These are phyloP conservation scores for Coemansia sp. DNA, from an alignment of 192 early-diverging fungal species.

Conservation along the genomic window DNA sequence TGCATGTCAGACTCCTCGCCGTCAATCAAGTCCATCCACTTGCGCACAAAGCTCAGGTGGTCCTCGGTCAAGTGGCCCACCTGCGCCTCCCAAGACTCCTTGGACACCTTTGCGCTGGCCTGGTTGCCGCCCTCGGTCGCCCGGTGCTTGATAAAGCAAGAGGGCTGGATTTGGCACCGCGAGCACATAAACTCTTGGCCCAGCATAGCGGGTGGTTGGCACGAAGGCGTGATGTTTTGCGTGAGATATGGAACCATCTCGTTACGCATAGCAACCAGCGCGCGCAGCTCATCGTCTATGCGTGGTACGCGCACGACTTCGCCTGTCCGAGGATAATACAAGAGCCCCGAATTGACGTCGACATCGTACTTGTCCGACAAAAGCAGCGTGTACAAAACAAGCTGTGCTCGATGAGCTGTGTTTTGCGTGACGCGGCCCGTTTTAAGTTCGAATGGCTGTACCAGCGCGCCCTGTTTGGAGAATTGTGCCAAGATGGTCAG, in stretches of 20 bases:
- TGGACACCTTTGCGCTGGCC: conserved; percentile 57
- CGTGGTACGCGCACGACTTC: conserved; percentile 67
- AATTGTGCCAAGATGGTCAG: conserved; percentile 55
- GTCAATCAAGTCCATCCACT: conserved; percentile 75
- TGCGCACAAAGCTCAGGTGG: conserved; percentile 70
- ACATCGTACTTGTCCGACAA: conserved; percentile 83
- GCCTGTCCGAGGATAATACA: conserved; percentile 74
- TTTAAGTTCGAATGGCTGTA: conserved; percentile 88
- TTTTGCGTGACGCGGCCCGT: conserved; percentile 66
- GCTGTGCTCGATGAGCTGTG: conserved; percentile 77
- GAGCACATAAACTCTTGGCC: conserved; percentile 62
- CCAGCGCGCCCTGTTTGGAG: conserved; percentile 32
- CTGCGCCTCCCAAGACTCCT: conserved; percentile 59
- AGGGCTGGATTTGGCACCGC: conserved; percentile 62
- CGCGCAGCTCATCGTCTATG: conserved; percentile 64
- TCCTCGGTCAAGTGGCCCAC: conserved; percentile 59
- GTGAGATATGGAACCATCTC: conserved; percentile 61
- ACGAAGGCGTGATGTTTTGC: conserved; percentile 3
- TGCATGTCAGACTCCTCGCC: conserved; percentile 72
- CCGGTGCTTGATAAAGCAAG: conserved; percentile 74
- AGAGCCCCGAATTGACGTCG: conserved; percentile 62
- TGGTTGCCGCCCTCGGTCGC: conserved; percentile 67
- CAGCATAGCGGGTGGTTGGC: conserved; percentile 70
- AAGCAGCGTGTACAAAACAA: conserved; percentile 79
- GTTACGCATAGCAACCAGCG: conserved; percentile 75